Base-by-base conservation (phyloP, 1,284 basidiomycete genomes). In the Microstroma glucosiphilum region DNA sequence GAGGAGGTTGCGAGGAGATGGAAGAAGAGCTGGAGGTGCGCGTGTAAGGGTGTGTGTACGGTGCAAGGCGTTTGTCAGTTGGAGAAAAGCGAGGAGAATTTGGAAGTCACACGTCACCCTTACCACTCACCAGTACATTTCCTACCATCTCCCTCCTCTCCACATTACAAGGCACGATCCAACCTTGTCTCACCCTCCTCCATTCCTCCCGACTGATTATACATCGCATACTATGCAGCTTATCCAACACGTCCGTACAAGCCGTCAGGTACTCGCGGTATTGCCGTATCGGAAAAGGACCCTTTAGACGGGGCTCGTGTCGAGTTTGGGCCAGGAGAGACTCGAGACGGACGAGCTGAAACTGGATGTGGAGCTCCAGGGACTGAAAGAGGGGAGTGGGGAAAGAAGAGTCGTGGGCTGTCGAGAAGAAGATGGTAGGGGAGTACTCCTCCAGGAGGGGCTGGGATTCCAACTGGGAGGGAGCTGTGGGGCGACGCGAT, bases 191-290 rank as follows among this genome's bases (percentile, higher is more conserved):
- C 25, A 96, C 88, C 59, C 82, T 78, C 42, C 70, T 89, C 92
- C 92, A 96, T 81, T 94, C 92, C 76, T 92, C 88, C 30, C 91
- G 85, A 0, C 90, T 90, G 2, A 91, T 96, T 11, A 96, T 92
- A 75, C 91, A 93, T 49, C 92, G 86, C 89, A 97, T 94, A 70
- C 89, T 89, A 78, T 97, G 94, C 62, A 98, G 81, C 75, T 76
- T 75, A 64, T 81, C 80, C 15, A 81, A 82, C 66, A 96, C 92
- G 4, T 87, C 87, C 79, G 97, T 94, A 69, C 93, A 83, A 70
- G 88, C 88, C 0, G 87, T 87, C 75, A 98, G 82, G 62, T 96
- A 88, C 8, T 86, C 86, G 7, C 89, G 86, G 75, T 97, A 98
- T 9, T 92, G 82, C 48, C 84, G 75, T 73, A 66, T 89, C 80